Evolutionary conservation across 1,139 yeast genomes (phyloP), one percentile per base, ranked within the genome.

Genomic region (Geotrichum siamense): DNA sequence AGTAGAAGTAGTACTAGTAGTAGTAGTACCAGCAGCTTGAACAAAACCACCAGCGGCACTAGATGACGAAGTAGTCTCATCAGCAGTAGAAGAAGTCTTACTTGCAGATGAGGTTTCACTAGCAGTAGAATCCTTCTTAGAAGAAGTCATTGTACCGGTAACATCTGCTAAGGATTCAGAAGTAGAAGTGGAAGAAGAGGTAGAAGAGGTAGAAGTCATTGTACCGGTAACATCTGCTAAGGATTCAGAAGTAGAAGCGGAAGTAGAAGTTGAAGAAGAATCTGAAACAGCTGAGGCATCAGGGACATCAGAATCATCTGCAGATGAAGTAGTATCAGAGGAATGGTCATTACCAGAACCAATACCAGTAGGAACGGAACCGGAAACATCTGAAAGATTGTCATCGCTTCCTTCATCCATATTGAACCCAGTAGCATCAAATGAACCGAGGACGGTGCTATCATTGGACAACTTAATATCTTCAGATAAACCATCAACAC

Each of bases 361-460:
- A 21, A 43, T 27, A 25, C 55, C 53, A 30, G 49, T 43, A 15
- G 55, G 53, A 16, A 48, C 50, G 16, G 37, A 16, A 16, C 53
- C 57, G 16, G 51, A 47, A 39, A 52, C 49, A 22, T 53, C 47
- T 32, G 52, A 47, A 28, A 54, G 48, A 28, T 52, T 50, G 25
- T 54, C 48, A 39, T 58, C 55, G 19, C 56, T 53, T 22, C 63
- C 67, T 23, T 55, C 57, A 48, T 71, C 66, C 38, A 81, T 78
- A 60, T 82, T 73, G 46, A 76, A 68, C 13, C 95, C 95, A 30
- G 78, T 70, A 20, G 82, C 84, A 37, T 74, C 77, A 21, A 64
- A 60, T 36, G 75, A 71, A 17, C 78, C 83, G 45, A 86, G 64
- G 62, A 76, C 68, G 10, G 85, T 75, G 54, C 69, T 68, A 42